Conservation (phyloP, 1,284 basidiomycete genomes). For the Leccinum fallax region DNA sequence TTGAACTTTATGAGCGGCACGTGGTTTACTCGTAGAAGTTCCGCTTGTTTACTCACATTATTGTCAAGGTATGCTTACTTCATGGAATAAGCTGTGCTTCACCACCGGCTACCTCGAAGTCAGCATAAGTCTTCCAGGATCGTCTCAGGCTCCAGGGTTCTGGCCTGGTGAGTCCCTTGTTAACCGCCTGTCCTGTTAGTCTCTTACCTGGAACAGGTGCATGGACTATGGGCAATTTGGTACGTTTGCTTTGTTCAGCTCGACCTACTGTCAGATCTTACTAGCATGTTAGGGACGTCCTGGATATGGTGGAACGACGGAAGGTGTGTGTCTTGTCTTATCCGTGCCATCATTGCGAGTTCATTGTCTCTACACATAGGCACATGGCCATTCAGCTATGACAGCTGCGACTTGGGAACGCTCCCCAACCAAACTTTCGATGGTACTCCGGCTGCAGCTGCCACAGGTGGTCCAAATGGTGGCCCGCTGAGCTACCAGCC, state of each 20-base stretch:
- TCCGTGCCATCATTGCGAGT: background rate
- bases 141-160: constrained; percentile 66
- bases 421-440: constrained; percentile 75
- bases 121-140: constrained; percentile 80
- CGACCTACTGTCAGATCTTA: constrained; percentile 14
- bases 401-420: constrained; percentile 82
- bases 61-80: constrained; percentile 64
- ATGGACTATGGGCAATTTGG: constrained; percentile 86
- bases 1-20: constrained; percentile 78
- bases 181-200: constrained; percentile 4
- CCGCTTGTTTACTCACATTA: constrained; percentile 7
- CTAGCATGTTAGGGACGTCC: constrained; percentile 60
- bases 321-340: constrained; percentile 44
- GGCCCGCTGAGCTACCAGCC: constrained; percentile 66
- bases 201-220: constrained; percentile 44
- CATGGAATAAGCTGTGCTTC: constrained; percentile 95
- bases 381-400: constrained; percentile 83
- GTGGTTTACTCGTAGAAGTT: constrained; percentile 29
- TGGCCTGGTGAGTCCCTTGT: constrained; percentile 58
- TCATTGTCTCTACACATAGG: constrained; percentile 29
- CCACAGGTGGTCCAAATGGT: constrained; percentile 52
- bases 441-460: constrained; percentile 52
- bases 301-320: constrained; percentile 64
- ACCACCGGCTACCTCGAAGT: constrained; percentile 90
- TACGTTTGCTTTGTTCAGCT: constrained; percentile 23